A percentile compares a stretch with the other conserved stretches of the same genome.
Evolutionary conservation across 768 basidiomycete species (phyloP).

Genomic region (Calocybe gangraenosa): DNA sequence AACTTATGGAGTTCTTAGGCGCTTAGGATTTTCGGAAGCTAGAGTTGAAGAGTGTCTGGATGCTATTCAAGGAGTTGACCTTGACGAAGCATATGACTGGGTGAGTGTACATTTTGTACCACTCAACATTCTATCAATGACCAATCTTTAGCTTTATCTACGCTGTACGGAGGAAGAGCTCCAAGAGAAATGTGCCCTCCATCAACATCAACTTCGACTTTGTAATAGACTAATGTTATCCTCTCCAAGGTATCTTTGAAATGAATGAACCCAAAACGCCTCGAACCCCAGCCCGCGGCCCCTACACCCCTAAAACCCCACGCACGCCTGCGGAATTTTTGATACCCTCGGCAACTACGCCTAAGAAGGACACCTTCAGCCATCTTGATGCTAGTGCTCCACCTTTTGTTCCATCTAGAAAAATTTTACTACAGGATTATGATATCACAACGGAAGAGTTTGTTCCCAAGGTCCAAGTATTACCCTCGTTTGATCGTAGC

Average conservation of each 20-base stretch:
- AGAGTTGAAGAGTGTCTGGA: slow-evolving; percentile 70
- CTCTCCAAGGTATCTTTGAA: slow-evolving; percentile 3
- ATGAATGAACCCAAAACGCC: slow-evolving; percentile 15
- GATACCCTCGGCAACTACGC: slow-evolving; percentile 17
- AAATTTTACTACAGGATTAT: slow-evolving; percentile 10
- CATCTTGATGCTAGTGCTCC: slow-evolving; percentile 38
- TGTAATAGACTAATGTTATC: neutral
- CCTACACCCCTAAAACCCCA: slow-evolving; percentile 26
- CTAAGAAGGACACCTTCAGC: slow-evolving; percentile 15
- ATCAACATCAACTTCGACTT: too few species aligned
- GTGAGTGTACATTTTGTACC: slow-evolving; percentile 35
- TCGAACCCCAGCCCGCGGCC: slow-evolving; percentile 8
- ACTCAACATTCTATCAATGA: neutral
- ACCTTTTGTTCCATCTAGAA: slow-evolving; percentile 30
- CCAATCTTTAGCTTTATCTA: slow-evolving; percentile 49
- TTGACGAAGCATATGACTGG: slow-evolving; percentile 94
- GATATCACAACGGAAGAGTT: slow-evolving; percentile 8
- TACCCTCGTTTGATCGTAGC: slow-evolving; percentile 16
- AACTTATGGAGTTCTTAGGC: slow-evolving; percentile 75
- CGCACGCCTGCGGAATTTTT: slow-evolving; percentile 31
- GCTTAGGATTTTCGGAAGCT: slow-evolving; percentile 70
- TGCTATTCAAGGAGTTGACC: slow-evolving; percentile 57
- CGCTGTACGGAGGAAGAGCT: slow-evolving; percentile 63
- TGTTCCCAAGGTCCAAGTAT: slow-evolving; percentile 16
- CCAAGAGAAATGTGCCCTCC: slow-evolving; percentile 34